Conservation (phyloP, 345 rosid species). For the Eucalyptus pauciflora region DNA sequence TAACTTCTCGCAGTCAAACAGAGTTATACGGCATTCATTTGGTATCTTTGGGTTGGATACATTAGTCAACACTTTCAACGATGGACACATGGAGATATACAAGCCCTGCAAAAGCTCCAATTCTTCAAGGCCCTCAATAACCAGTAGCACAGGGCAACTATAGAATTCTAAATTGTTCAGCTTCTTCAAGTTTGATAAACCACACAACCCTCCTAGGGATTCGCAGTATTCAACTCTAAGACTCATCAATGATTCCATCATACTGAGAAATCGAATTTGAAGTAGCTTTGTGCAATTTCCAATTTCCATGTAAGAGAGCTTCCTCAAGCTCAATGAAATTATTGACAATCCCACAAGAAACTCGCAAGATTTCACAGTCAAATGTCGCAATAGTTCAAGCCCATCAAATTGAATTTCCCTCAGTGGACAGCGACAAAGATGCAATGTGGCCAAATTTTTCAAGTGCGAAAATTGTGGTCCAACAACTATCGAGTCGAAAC, state of each 20-base stretch:
- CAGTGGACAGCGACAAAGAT: neutral
- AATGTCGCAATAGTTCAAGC: neutral
- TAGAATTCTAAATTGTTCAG: too few species aligned
- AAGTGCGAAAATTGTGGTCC: neutral
- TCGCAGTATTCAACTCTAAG: rapidly evolving
- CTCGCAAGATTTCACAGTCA: rapidly evolving
- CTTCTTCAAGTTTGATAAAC: too few species aligned
- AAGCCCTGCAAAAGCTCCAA: rapidly evolving
- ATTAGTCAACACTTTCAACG: neutral
- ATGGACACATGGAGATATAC: rapidly evolving
- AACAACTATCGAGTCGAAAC: rapidly evolving
- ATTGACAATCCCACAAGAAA: neutral
- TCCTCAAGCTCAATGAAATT: neutral
- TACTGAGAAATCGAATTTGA: neutral
- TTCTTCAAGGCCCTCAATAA: neutral
- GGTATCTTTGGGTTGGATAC: neutral
- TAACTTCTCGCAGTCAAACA: rapidly evolving
- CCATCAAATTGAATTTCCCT: neutral
- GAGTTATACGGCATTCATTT: rapidly evolving
- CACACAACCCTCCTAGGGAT: too few species aligned
- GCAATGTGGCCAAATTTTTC: neutral
- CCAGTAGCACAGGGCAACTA: rapidly evolving
- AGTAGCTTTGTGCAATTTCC: rapidly evolving
- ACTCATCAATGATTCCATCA: neutral
- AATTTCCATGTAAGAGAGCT: rapidly evolving